Evolutionary conservation across 2,329 filamentous ascomycete genomes (phyloP).

Genomic region (Arachnomyces sp.): DNA sequence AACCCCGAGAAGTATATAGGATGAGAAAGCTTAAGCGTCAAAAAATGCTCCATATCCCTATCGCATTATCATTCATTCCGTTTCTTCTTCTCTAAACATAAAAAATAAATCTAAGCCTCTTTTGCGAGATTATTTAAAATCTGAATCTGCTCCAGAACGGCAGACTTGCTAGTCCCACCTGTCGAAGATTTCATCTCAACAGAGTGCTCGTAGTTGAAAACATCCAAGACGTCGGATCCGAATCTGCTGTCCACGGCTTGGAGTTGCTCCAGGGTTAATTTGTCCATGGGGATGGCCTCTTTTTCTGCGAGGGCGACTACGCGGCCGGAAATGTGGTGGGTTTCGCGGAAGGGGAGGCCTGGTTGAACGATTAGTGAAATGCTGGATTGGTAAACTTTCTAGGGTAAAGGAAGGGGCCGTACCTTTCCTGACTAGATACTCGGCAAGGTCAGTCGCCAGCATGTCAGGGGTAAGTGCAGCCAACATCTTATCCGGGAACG

Average conservation of each 20-base stretch:
- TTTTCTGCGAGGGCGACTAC: constrained; percentile 65
- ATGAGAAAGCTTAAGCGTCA: too few relatives aligned
- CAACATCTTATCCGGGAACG: constrained; percentile 66
- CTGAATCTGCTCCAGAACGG: constrained; percentile 61
- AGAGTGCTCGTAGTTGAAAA: constrained; percentile 73
- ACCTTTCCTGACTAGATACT: constrained; percentile 34
- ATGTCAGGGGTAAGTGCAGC: constrained; percentile 73
- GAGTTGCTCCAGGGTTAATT: constrained; percentile 58
- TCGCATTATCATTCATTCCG: too few relatives aligned
- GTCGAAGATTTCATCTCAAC: constrained; percentile 71
- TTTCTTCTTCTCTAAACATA: too few relatives aligned
- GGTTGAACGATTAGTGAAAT: constrained; percentile 1
- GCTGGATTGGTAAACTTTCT: constrained; percentile 13
- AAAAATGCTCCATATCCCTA: too few relatives aligned
- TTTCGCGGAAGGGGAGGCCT: constrained; percentile 66
- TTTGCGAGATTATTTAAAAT: constrained; percentile 36
- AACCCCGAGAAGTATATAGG: too few relatives aligned
- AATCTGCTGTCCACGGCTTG: constrained; percentile 62
- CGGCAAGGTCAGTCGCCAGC: constrained; percentile 55
- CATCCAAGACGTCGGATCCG: constrained; percentile 58
- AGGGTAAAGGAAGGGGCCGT: background rate
- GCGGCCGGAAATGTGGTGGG: constrained; percentile 67
- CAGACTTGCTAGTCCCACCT: constrained; percentile 67
- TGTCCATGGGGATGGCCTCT: constrained; percentile 58
- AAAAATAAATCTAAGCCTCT: too few relatives aligned